Evolutionary conservation across 306 rosid species (phyloP), one percentile per base, ranked within the genome.

Genomic region (Rosa rugosa): DNA sequence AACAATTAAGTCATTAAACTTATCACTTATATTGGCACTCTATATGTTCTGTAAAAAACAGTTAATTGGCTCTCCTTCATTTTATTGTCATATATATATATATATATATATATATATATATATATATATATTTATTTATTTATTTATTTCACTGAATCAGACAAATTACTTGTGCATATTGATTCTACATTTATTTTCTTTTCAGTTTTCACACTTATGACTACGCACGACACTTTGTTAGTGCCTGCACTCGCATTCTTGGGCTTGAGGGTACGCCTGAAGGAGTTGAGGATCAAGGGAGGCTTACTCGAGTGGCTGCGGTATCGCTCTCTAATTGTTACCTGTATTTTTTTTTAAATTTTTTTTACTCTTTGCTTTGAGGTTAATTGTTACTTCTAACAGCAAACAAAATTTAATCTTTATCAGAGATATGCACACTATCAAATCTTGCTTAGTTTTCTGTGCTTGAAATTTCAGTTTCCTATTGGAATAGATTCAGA

Each of bases 241-340:
- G 98, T 82, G 94, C 97, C 62, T 91, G 97, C 76, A 93, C 94
- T 72, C 98, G 98, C 71, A 89, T 91, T 76, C 93, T 93, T 77
- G 94, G 94, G 76, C 94, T 91, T 77, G 97, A 93, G 87, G 94
- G 97, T 66, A 93, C 97, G 0, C 98, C 94, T 57, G 98, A 93
- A 80, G 97, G 98, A 56, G 98, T 93, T 83, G 98, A 88, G 83
- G 89, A 93, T 85, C 94, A 91, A 82, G 98, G 97, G 80, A 89
- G 82, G 87, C 89, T 93, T 72, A 93, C 98, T 70, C 88, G 98
- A 75, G 94, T 93, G 57, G 93, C 98, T 82, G 98, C 98, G 49
- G 98, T 84, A 69, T 79, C 74, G 53, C 17, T 59, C 11, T 74
- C 36, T 22, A 62, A 31, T 56, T 59, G 14, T 46, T 46, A 16